Base-by-base conservation (phyloP, 148 eudicot species). In the Nepenthes gracilis region DNA sequence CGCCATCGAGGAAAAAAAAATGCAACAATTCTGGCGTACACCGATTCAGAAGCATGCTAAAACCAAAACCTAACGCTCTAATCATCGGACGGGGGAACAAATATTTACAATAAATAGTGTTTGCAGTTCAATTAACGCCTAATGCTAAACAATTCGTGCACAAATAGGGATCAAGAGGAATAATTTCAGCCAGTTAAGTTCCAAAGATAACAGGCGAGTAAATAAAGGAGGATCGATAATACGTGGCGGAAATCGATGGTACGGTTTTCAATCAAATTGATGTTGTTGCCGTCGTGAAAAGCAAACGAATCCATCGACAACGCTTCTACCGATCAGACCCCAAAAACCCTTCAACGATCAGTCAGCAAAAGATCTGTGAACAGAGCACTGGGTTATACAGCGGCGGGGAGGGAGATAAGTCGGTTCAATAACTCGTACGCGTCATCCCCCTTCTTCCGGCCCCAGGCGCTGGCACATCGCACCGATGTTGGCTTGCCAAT, bases 251-350 rank as follows among this genome's bases (percentile, higher is more conserved):
- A 49, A 69, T 79, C 65, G 71, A 81, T 62, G 11, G 75, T 65
- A 33, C 96, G 86, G 43, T 55, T 67, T 33, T 85, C 71, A 38
- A 88, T 80, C 67, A 85, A 71, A 64, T 72, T 70, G 74, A 78
- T 59, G 80, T 85, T 73, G 80, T 77, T 82, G 60, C 84, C 86
- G 56, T 88, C 96, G 67, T 78, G 88, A 64, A 71, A 88, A 13
- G 77, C 60, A 50, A 80, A 55, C 35, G 81, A 78, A 54, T 82
- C 85, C 94, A 84, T 86, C 6, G 35, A 35, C 54, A 69, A 68
- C 23, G 43, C 47, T 12, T 62, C 47, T 11, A 51, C 7, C 34
- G 57, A 62, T 35, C 57, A 36, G 35, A 37, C 43, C 36, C 52
- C 9, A 7, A 64, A 69, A 61, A 69, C 70, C 74, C 74, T 74